Percentiles rank a stretch among this genome's conserved stretches.
Conservation (phyloP, 768 basidiomycete genomes). For the Trametes meyenii region DNA sequence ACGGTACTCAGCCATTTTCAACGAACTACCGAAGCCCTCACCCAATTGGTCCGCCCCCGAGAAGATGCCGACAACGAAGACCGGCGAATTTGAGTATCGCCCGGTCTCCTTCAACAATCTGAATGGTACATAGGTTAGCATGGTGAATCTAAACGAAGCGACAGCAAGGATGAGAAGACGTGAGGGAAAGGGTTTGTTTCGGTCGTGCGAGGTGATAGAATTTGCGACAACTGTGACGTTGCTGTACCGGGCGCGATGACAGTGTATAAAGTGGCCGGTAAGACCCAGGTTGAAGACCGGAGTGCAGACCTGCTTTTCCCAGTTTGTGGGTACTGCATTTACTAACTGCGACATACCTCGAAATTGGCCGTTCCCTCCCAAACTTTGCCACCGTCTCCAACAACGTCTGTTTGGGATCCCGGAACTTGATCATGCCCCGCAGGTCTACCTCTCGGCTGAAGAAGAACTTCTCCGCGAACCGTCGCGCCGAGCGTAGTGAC, state of each 20-base stretch:
- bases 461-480: slow-evolving; percentile 90
- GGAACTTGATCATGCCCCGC: slow-evolving; percentile 75
- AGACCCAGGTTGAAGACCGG: too few relatives aligned
- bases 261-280: too few relatives aligned
- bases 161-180: neutral
- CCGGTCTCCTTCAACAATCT: slow-evolving; percentile 94
- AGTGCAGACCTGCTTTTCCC: too few relatives aligned
- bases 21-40: slow-evolving; percentile 90
- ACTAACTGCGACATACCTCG: slow-evolving; percentile 59
- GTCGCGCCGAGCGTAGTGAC: slow-evolving; percentile 82
- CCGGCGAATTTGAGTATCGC: slow-evolving; percentile 84
- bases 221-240: too few relatives aligned
- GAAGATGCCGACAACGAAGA: slow-evolving; percentile 96
- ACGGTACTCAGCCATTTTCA: slow-evolving; percentile 94
- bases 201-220: too few relatives aligned
- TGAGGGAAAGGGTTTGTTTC: too few relatives aligned
- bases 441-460: slow-evolving; percentile 85
- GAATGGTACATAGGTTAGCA: neutral
- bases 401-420: slow-evolving; percentile 79
- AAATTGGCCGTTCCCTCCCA: slow-evolving; percentile 64
- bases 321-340: too few relatives aligned
- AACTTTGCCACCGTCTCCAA: slow-evolving; percentile 73
- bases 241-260: too few relatives aligned
- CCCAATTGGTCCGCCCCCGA: slow-evolving; percentile 84
- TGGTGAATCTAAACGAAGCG: neutral